phyloP scores from a whole-genome alignment of 495 filamentous ascomycete species.

The Endocarpon pusillum region DNA sequence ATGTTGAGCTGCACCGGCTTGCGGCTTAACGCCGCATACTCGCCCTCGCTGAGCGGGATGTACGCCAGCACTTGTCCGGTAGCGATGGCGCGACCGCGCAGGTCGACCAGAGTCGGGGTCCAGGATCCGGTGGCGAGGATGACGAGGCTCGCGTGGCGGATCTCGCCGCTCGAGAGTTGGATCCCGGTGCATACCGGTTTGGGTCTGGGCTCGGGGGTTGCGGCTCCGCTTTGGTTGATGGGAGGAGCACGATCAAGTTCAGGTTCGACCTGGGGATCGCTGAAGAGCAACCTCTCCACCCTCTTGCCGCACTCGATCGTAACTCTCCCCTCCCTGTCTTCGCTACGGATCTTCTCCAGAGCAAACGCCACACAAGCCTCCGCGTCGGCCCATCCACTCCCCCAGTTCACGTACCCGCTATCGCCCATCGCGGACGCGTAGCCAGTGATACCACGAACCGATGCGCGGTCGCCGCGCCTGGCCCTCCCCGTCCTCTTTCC shows the following conservation, averaged over 20 bases:
- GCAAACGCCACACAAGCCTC: constrained; percentile 50
- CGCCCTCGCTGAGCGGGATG: constrained; percentile 47
- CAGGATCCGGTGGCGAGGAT: constrained; percentile 78
- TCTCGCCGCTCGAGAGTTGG: constrained; percentile 32
- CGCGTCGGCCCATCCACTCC: constrained; percentile 74
- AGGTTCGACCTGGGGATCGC: constrained; percentile 5
- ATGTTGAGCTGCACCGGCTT: constrained; percentile 70
- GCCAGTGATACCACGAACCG: too few species aligned
- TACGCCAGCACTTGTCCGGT: constrained; percentile 74
- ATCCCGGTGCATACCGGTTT: too few species aligned
- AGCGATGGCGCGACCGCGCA: constrained; percentile 55
- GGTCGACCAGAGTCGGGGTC: constrained; percentile 58
- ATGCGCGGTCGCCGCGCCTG: too few species aligned
- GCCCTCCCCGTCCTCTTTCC: too few species aligned
- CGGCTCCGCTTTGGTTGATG: too few species aligned
- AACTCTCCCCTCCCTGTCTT: constrained; percentile 40
- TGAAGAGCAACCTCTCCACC: constrained; percentile 38
- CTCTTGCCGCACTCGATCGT: constrained; percentile 42
- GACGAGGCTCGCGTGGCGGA: constrained; percentile 41
- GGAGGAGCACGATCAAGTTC: too few species aligned
- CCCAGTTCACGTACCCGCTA: constrained; percentile 70
- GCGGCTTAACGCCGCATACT: constrained; percentile 41
- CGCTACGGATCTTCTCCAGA: constrained; percentile 39
- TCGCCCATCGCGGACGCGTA: constrained; percentile 23
- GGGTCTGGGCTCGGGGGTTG: too few species aligned